Percentiles rank a stretch among this genome's conserved stretches.
Conservation (phyloP, 768 basidiomycete genomes). For the Pleurotus ostreatus region DNA sequence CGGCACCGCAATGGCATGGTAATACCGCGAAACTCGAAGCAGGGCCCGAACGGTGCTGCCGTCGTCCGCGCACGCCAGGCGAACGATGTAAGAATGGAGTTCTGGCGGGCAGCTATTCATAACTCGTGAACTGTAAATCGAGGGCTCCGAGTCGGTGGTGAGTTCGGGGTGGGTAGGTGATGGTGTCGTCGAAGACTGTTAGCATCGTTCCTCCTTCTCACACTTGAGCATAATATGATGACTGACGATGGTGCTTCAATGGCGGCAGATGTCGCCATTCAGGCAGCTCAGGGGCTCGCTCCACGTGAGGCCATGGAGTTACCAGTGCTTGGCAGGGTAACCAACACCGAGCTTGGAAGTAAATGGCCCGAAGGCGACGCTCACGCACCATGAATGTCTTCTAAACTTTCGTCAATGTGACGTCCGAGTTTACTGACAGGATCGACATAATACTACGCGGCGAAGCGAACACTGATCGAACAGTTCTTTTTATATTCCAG, state of each 20-base stretch:
- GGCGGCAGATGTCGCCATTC: conserved; percentile 20
- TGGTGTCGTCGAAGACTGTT: not conserved
- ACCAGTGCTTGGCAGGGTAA: too few species aligned
- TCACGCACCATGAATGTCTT: too few species aligned
- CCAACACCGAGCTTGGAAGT: too few species aligned
- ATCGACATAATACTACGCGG: too few species aligned
- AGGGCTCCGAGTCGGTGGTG: not conserved
- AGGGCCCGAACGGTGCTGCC: conserved; percentile 33
- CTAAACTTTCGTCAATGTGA: too few species aligned
- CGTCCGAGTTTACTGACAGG: too few species aligned
- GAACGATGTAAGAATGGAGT: conserved; percentile 39
- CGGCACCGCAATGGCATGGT: conserved; percentile 31
- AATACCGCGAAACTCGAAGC: conserved; percentile 34
- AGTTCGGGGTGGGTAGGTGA: too few species aligned
- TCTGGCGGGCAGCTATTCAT: conserved; percentile 40
- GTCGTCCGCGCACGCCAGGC: conserved; percentile 37
- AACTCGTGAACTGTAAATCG: not conserved
- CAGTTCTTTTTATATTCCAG: too few species aligned
- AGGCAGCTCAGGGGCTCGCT: not conserved
- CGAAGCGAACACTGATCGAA: too few species aligned
- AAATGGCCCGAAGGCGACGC: too few species aligned
- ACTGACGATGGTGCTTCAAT: conserved; percentile 20
- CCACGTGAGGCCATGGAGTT: too few species aligned
- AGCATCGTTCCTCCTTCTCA: not conserved
- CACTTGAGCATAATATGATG: not conserved